phyloP scores from a whole-genome alignment of 352 stramenopile species.

The Phytopythium helicoides region DNA sequence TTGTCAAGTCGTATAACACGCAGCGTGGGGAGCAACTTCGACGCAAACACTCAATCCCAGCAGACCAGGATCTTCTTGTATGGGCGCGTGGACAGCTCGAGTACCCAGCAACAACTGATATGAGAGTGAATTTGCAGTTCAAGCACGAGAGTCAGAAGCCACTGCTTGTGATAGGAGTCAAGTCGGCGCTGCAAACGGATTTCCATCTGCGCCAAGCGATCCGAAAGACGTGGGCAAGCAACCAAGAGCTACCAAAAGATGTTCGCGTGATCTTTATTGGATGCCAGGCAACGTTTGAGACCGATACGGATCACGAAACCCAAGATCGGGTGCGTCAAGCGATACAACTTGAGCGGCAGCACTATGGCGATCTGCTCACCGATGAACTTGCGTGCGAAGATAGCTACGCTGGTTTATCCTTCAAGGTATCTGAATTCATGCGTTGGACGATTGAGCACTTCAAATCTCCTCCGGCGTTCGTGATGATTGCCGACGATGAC shows the following conservation, averaged over 20 bases:
- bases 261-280: conserved; percentile 40
- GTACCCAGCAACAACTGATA: too few relatives aligned
- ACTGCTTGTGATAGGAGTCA: conserved; percentile 46
- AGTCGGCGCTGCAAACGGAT: conserved; percentile 32
- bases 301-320: not conserved
- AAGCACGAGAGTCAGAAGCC: not conserved
- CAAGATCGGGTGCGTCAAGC: conserved; percentile 11
- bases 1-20: not conserved
- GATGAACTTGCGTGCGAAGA: conserved; percentile 39
- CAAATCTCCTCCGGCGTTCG: conserved; percentile 19
- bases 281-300: conserved; percentile 13
- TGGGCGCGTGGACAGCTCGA: conserved; percentile 14
- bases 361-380: conserved; percentile 36
- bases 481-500: conserved; percentile 63
- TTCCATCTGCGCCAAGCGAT: conserved; percentile 30
- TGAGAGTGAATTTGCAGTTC: not conserved
- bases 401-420: conserved; percentile 26
- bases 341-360: conserved; percentile 23
- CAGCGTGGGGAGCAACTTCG: conserved; percentile 2
- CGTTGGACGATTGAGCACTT: conserved; percentile 9
- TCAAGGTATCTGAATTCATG: conserved; percentile 40
- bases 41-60: conserved; percentile 15
- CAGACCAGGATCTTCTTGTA: conserved; percentile 11
- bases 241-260: conserved; percentile 6
- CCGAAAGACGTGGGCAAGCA: conserved; percentile 39